Evolutionary conservation across 805 yeast species (phyloP), one percentile per base, ranked within the genome.

Genomic region (Metschnikowia santaceciliae): DNA sequence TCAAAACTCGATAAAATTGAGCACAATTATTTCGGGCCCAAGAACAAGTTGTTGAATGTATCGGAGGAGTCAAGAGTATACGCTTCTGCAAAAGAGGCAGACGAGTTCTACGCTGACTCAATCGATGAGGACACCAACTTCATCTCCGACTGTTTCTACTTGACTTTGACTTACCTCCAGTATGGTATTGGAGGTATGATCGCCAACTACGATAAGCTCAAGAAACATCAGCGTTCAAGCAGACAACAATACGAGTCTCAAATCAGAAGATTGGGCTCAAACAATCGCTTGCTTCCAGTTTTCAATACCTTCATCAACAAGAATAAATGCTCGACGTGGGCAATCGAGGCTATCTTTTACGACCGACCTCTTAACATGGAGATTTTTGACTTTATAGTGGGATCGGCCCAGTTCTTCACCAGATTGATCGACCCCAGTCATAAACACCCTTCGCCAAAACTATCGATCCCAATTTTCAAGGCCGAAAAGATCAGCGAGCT

Each of bases 161-260:
- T 94, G 50, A 82, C 91, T 5, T 73, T 86, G 47, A 83, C 96
- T 0, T 90, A 86, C 64, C 68, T 89, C 45, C 91, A 92, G 58
- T 94, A 87, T 69, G 99, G 98, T 40, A 72, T 89, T 39, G 96
- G 96, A 22, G 98, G 97, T 46, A 69, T 86, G 0, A 68, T 79
- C 51, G 76, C 81, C 42, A 66, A 65, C 42, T 80, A 82, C 53
- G 82, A 80, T 41, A 80, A 84, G 52, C 61, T 84, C 32, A 74
- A 74, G 54, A 72, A 74, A 32, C 71, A 75, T 52, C 81, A 81
- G 54, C 58, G 74, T 33, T 71, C 78, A 14, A 79, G 79, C 55
- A 74, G 79, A 53, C 67, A 83, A 23, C 53, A 54, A 26, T 34
- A 49, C 23, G 55, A 50, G n/a, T 48, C 48, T 17, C 58, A 51